phyloP scores from a whole-genome alignment of 805 yeast genomes.

The Ogataea parapolymorpha region DNA sequence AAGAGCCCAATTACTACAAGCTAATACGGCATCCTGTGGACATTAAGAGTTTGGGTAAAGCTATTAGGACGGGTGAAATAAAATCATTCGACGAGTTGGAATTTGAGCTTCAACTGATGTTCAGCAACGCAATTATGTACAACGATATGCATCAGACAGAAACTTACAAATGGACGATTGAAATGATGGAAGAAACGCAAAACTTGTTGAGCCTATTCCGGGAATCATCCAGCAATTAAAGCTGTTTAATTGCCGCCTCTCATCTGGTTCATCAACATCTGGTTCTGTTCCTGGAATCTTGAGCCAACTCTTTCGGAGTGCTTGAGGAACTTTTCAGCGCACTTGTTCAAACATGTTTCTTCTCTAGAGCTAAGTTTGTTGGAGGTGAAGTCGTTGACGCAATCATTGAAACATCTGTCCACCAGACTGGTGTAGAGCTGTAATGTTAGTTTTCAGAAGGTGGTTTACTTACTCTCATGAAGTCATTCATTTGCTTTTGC shows the following conservation, averaged over 20 bases:
- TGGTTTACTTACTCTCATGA: conserved; percentile 71
- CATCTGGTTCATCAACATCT: conserved; percentile 67
- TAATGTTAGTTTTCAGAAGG: conserved; percentile 1
- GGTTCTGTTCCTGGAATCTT: conserved; percentile 97
- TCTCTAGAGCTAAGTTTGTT: conserved; percentile 82
- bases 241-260: conserved; percentile 28
- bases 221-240: conserved; percentile 34
- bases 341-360: conserved; percentile 78
- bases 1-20: conserved; percentile 66
- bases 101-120: conserved; percentile 69
- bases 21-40: conserved; percentile 65
- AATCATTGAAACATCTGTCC: conserved; percentile 94
- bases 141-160: conserved; percentile 59
- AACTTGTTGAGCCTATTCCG: conserved; percentile 54
- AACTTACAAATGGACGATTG: conserved; percentile 57
- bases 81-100: conserved; percentile 51
- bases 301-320: conserved; percentile 98
- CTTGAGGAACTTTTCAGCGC: conserved; percentile 96
- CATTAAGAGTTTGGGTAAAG: conserved; percentile 56
- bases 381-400: conserved; percentile 98
- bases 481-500: conserved; percentile 97
- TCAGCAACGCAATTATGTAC: conserved; percentile 82
- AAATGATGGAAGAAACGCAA: conserved; percentile 67
- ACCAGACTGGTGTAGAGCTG: conserved; percentile 85
- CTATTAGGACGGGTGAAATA: conserved; percentile 57